phyloP scores from a whole-genome alignment of 495 filamentous ascomycete species.

The Neurospora africana region DNA sequence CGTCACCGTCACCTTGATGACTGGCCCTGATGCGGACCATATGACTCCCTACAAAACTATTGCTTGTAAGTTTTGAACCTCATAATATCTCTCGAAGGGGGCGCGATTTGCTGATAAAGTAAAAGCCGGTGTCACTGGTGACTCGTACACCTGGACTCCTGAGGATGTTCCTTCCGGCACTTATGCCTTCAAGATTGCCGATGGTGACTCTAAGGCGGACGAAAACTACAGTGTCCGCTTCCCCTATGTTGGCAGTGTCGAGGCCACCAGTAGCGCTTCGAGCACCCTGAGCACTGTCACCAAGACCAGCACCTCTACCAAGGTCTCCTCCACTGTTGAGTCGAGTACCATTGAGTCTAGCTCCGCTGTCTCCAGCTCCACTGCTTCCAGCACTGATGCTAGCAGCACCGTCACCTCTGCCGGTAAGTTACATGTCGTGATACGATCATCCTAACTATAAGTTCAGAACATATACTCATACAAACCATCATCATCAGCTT shows the following conservation, averaged over 20 bases:
- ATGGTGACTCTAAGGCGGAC: constrained; percentile 11
- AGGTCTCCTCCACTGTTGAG: constrained; percentile 8
- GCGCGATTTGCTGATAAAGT: constrained; percentile 6
- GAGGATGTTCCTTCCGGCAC: constrained; percentile 24
- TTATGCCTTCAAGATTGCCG: constrained; percentile 35
- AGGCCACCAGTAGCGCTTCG: constrained; percentile 13
- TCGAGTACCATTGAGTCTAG: constrained; percentile 8
- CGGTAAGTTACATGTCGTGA: neutral
- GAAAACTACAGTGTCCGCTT: constrained; percentile 36
- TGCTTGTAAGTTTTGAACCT: constrained; percentile 15
- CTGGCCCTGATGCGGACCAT: constrained; percentile 17
- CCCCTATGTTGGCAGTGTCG: constrained; percentile 17
- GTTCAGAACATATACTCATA: neutral
- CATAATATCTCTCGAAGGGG: neutral
- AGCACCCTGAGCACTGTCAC: constrained; percentile 18
- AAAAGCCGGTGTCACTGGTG: constrained; percentile 19
- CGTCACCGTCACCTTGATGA: constrained; percentile 30
- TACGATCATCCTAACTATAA: neutral
- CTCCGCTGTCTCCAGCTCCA: constrained; percentile 11
- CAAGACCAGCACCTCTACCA: constrained; percentile 9
- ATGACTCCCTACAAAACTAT: constrained; percentile 27
- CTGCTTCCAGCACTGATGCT: constrained; percentile 5
- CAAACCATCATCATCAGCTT: neutral
- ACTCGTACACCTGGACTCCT: constrained; percentile 26
- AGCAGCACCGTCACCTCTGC: constrained; percentile 5